A percentile compares a stretch with the other conserved stretches of the same genome.
Evolutionary conservation across 1,139 yeast genomes (phyloP).

Genomic region (Debaryomyces singareniensis): DNA sequence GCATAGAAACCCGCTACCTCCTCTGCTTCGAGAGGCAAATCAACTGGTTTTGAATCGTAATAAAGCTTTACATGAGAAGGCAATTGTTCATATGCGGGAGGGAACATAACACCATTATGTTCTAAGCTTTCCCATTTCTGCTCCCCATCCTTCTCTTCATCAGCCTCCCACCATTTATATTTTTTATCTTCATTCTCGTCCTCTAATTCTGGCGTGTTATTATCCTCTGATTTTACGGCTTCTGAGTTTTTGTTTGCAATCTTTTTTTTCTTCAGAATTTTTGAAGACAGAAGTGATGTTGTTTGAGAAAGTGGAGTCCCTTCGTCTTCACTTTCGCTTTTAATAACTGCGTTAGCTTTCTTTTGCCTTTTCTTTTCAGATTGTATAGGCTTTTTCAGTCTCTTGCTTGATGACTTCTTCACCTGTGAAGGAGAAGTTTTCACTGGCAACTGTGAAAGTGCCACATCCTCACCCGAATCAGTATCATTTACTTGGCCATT

Average conservation of each 20-base stretch:
- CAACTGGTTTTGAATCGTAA: conserved; percentile 71
- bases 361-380: too few relatives aligned
- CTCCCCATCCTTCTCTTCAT: conserved; percentile 56
- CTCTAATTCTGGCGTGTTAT: conserved; percentile 2
- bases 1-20: conserved; percentile 96
- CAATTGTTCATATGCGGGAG: conserved; percentile 84
- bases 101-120: conserved; percentile 89
- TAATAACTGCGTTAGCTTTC: too few relatives aligned
- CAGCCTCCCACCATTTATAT: conserved; percentile 78
- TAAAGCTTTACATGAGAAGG: conserved; percentile 74
- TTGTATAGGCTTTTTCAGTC: too few relatives aligned
- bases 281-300: not conserved
- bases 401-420: too few relatives aligned
- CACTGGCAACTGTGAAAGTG: too few relatives aligned
- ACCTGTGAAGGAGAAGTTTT: too few relatives aligned
- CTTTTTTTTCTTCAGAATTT: not conserved
- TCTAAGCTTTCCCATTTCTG: conserved; percentile 81
- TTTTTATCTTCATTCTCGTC: conserved; percentile 53
- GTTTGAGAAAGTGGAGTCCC: conserved; percentile 9
- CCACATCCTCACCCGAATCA: too few relatives aligned
- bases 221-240: conserved; percentile 2
- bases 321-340: too few relatives aligned
- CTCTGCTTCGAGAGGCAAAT: conserved; percentile 75
- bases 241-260: not conserved
- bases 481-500: too few relatives aligned